Conservation (phyloP, 495 filamentous ascomycete species). For the Aspergillus sparsus region DNA sequence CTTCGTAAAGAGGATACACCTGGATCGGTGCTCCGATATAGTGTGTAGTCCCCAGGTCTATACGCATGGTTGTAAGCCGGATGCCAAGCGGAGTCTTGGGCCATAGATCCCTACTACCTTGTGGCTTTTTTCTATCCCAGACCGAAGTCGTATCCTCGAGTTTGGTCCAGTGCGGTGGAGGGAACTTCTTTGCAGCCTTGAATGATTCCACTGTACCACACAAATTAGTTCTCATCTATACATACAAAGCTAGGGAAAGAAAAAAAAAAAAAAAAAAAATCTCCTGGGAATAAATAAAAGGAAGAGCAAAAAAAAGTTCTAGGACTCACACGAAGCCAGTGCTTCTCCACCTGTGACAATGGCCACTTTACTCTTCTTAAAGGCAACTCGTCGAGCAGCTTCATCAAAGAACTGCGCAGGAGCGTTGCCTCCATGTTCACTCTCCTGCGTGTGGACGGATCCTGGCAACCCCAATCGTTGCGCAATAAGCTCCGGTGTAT, state of each 20-base stretch:
- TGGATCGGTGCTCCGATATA: constrained; percentile 17
- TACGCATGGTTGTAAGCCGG: neutral
- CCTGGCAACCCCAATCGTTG: constrained; percentile 38
- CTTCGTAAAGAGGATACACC: constrained; percentile 19
- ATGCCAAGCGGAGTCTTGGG: neutral
- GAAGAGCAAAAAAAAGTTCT: neutral
- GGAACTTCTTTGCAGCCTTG: constrained; percentile 38
- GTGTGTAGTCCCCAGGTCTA: constrained; percentile 14
- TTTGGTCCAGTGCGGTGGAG: constrained; percentile 50
- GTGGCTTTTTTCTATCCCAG: constrained; percentile 21
- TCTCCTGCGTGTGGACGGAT: constrained; percentile 43
- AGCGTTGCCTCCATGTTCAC: constrained; percentile 55
- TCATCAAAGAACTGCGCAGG: constrained; percentile 56
- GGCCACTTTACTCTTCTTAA: constrained; percentile 48
- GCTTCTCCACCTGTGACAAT: constrained; percentile 59
- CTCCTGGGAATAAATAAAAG: neutral
- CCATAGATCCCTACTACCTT: constrained; percentile 1
- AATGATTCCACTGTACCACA: constrained; percentile 33
- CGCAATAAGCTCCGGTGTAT: constrained; percentile 49
- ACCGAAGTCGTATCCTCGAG: constrained; percentile 32
- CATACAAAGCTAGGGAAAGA: neutral
- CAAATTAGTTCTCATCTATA: constrained; percentile 26
- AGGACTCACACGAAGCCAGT: constrained; percentile 49
- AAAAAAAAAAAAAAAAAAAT: too few relatives aligned
- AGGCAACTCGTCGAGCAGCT: constrained; percentile 51